Conservation (phyloP, 23 red algal genomes). For the Agarophyton chilense region DNA sequence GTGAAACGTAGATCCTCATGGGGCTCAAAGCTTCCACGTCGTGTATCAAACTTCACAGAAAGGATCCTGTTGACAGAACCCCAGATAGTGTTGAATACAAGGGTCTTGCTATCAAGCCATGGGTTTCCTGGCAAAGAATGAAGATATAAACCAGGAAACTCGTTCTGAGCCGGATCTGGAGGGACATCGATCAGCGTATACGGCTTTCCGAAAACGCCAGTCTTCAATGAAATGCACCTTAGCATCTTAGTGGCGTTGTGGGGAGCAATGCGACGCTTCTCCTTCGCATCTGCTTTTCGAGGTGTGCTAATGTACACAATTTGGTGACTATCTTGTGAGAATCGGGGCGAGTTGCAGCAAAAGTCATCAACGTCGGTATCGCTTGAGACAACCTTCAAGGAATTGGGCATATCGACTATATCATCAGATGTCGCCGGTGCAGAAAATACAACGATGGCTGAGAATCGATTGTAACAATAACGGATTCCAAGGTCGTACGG, state of each 20-base stretch:
- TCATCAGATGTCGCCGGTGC: slow-evolving; percentile 27
- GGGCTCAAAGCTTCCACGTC: slow-evolving; percentile 9
- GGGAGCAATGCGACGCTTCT: slow-evolving; percentile 20
- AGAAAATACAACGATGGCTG: slow-evolving; percentile 35
- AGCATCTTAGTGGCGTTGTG: slow-evolving; percentile 75
- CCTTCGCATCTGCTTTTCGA: not conserved
- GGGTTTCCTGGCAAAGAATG: slow-evolving; percentile 69
- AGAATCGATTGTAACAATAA: slow-evolving; percentile 85
- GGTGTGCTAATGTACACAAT: slow-evolving; percentile 54
- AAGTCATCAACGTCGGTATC: slow-evolving; percentile 42
- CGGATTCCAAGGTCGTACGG: slow-evolving; percentile 71
- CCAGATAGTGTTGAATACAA: slow-evolving; percentile 66
- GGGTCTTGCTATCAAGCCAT: slow-evolving; percentile 54
- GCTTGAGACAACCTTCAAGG: slow-evolving; percentile 27
- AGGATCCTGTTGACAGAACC: slow-evolving; percentile 61
- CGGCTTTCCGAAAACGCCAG: slow-evolving; percentile 6
- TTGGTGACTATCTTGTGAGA: slow-evolving; percentile 36
- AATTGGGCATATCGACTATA: not conserved
- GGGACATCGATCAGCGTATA: slow-evolving; percentile 35
- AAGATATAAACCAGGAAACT: slow-evolving; percentile 78
- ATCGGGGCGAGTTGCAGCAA: slow-evolving; percentile 77
- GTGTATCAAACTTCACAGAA: slow-evolving; percentile 10
- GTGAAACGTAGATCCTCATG: slow-evolving; percentile 3
- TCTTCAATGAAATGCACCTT: slow-evolving; percentile 12
- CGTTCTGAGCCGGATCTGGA: not conserved